Evolutionary conservation across 768 basidiomycete genomes (phyloP), one percentile per base, ranked within the genome.

Genomic region (Phanerochaete sordida): DNA sequence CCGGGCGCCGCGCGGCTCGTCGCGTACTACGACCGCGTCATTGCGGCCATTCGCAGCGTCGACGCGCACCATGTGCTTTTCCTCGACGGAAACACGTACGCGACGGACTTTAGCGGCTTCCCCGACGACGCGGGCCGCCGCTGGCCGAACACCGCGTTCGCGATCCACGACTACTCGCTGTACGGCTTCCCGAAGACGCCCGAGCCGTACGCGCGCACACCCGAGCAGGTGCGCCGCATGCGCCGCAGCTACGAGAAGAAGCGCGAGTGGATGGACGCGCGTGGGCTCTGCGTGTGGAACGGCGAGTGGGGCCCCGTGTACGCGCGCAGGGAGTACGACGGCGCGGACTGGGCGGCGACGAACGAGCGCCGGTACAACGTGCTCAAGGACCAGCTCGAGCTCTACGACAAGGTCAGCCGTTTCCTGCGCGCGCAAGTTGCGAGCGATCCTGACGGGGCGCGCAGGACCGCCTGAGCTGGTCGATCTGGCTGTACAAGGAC

Each of bases 291-390:
- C 62, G 87, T 89, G 15, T 86, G 86, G 88, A 89, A 91, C 64
- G 91, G 91, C 27, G 91, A 91, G 70, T 92, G 84, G 79, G 92
- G 91, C n/a, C 90, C 90, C 1, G 90, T 93, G 30, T 93, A 92
- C 63, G 87, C 88, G 1, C 74, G 88, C 63, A 74, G 74, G 71
- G 72, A 77, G 61, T 74, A 73, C 53, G 78, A 79, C 26, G 85
- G 88, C 2, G 78, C 73, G 74, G 49, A 89, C 84, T 56, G 86
- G 91, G 24, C 63, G 27, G 65, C 69, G 37, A 89, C 90, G 74
- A 93, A 94, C 73, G 77, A 82, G 59, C 68, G 66, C n/a, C 76
- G 91, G 19, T 88, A 85, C 73, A 75, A 74, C 13, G 88, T 91
- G 13, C 79, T 93, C 58, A 79, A 85, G 58, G 87, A 90, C 68